Conservation (phyloP, 257 asterid genomes). For the Nicotiana attenuata region DNA sequence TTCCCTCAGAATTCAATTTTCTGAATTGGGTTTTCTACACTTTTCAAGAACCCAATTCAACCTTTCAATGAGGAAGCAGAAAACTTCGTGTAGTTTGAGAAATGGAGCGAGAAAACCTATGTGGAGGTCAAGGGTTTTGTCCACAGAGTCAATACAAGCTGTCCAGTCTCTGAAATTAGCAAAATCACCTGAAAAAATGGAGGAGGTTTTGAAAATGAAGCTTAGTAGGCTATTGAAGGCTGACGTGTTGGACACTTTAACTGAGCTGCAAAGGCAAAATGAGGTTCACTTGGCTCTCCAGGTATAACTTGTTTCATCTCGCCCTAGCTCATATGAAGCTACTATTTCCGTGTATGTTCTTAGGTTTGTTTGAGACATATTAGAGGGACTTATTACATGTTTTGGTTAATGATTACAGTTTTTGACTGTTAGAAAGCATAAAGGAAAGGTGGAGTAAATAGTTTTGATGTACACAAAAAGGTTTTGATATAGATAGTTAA, state of each 20-base stretch:
- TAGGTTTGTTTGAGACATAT: too few species aligned
- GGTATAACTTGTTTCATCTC: conserved; percentile 19
- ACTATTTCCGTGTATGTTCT: too few species aligned
- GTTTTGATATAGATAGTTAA: too few species aligned
- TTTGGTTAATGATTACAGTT: too few species aligned
- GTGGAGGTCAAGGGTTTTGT: conserved; percentile 67
- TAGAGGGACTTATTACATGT: too few species aligned
- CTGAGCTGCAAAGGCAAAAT: conserved; percentile 69
- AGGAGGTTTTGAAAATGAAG: conserved; percentile 35
- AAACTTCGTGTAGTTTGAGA: conserved; percentile 47
- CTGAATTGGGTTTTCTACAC: conserved; percentile 15
- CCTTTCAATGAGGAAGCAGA: neutral
- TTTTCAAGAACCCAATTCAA: neutral
- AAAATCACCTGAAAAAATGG: conserved; percentile 37
- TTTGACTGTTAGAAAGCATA: too few species aligned
- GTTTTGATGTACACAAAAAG: too few species aligned
- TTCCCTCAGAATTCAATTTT: conserved; percentile 23
- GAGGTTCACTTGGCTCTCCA: conserved; percentile 49
- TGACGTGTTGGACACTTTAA: conserved; percentile 54
- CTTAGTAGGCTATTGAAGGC: conserved; percentile 62
- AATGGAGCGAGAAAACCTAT: conserved; percentile 60
- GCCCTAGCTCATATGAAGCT: too few species aligned
- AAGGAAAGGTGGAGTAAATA: too few species aligned
- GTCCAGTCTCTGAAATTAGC: conserved; percentile 69
- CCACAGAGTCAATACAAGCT: conserved; percentile 69